Base-by-base conservation (phyloP, 495 filamentous ascomycete species). In the Penicillium verhagenii region DNA sequence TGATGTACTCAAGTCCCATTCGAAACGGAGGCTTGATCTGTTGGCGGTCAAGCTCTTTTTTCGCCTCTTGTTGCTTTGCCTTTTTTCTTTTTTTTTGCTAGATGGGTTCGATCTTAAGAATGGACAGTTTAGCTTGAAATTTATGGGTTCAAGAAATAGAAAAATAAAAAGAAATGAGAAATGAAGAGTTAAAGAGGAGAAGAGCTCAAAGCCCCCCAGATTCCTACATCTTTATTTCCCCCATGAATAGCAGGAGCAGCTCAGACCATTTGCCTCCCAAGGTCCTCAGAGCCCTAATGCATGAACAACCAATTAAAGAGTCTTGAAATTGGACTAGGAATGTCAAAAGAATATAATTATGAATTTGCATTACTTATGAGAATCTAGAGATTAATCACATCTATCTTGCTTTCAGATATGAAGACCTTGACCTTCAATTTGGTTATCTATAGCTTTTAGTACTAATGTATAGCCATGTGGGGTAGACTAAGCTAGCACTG, bases 1-100 rank as follows among this genome's bases (percentile, higher is more conserved):
- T 60, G 52, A 56, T 19, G 35, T 19, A 42, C 23, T 16, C 9
- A 24, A 37, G 50, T 51, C 47, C 50, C 42, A 35, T 14, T 35
- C 33, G 16, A 44, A 4, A 11, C 1, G 14, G 14, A 31, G n/a
- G n/a, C 3, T 31, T 14, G 47, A 33, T 43, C 38, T 39, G 39
- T 46, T 50, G 57, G 60, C 57, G 53, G 60, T 63, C 57, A 59
- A 59, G 50, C 40, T 51, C 46, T 43, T 21, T 26, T 43, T 21
- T 26, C 45, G 26, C 26, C 28, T 48, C 21, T 43, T n/a, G n/a
- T n/a, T n/a, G n/a, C n/a, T n/a, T n/a, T n/a, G n/a, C n/a, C n/a
- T n/a, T n/a, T n/a, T n/a, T n/a, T n/a, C n/a, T n/a, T n/a, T n/a
- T n/a, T n/a, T n/a, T n/a, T n/a, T n/a, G n/a, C n/a, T n/a, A n/a